A percentile compares a stretch with the other conserved stretches of the same genome.
Evolutionary conservation across 2,329 filamentous ascomycete genomes (phyloP).

Genomic region (Trichothecium sympodiale): DNA sequence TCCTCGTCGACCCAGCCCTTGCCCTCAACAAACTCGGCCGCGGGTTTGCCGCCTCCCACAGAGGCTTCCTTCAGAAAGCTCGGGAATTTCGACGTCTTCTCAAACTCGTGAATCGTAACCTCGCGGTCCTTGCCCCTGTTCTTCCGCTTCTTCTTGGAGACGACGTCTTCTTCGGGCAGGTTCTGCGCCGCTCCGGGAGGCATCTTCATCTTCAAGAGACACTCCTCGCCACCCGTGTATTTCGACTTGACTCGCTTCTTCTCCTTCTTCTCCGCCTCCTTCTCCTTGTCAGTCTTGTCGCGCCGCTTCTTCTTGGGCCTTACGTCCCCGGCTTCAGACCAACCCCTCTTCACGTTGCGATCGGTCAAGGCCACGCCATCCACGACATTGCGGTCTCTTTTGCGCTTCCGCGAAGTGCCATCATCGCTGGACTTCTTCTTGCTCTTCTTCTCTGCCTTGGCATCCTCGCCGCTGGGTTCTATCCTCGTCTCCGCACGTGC

Average conservation of each 20-base stretch:
- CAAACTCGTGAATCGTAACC: slow-evolving; percentile 77
- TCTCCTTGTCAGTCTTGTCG: slow-evolving; percentile 32
- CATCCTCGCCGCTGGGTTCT: slow-evolving; percentile 20
- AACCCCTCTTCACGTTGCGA: slow-evolving; percentile 78
- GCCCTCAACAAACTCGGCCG: slow-evolving; percentile 62
- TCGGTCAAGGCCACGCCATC: slow-evolving; percentile 61
- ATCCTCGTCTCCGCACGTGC: slow-evolving; percentile 49
- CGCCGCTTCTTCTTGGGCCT: slow-evolving; percentile 34
- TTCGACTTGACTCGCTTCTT: slow-evolving; percentile 57
- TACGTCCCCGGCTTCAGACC: slow-evolving; percentile 58
- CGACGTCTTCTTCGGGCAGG: slow-evolving; percentile 27
- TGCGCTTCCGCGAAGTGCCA: slow-evolving; percentile 27
- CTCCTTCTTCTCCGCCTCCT: slow-evolving; percentile 38
- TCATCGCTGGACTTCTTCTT: slow-evolving; percentile 18
- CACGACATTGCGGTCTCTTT: slow-evolving; percentile 39
- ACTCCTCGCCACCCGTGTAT: slow-evolving; percentile 70
- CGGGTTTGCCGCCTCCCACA: slow-evolving; percentile 20
- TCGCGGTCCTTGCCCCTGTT: slow-evolving; percentile 40
- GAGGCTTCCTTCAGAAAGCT: slow-evolving; percentile 58
- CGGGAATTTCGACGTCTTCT: slow-evolving; percentile 71
- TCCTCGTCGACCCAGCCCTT: slow-evolving; percentile 79
- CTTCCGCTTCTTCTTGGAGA: slow-evolving; percentile 50
- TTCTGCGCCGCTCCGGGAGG: slow-evolving; percentile 34
- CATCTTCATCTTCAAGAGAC: slow-evolving; percentile 73
- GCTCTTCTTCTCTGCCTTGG: slow-evolving; percentile 20